phyloP scores from a whole-genome alignment of 345 rosid genomes.

The Combretum micranthum region DNA sequence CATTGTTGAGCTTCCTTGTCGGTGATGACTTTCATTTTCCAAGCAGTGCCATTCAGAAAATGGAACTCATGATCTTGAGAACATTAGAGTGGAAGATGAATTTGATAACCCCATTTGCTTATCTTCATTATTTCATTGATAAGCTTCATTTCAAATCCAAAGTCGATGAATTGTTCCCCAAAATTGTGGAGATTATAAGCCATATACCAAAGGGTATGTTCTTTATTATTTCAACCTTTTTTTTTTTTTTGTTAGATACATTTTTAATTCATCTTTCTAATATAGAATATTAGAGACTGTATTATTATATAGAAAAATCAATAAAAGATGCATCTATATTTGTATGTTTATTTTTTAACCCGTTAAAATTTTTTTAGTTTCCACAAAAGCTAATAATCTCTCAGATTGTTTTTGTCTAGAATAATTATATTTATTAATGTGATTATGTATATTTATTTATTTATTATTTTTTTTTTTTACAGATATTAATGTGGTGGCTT shows the following conservation, averaged over 20 bases:
- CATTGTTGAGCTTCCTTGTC: constrained; percentile 43
- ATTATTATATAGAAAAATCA: background rate
- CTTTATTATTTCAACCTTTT: background rate
- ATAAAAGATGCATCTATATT: background rate
- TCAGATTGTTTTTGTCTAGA: too few relatives aligned
- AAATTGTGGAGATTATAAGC: constrained; percentile 43
- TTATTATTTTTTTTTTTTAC: constrained; percentile 10
- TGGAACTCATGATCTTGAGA: constrained; percentile 58
- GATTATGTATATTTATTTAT: background rate
- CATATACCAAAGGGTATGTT: constrained; percentile 45
- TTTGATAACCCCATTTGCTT: constrained; percentile 64
- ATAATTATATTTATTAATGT: background rate
- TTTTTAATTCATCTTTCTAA: too few relatives aligned
- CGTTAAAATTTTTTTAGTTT: background rate
- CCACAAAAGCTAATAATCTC: background rate
- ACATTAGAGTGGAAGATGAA: constrained; percentile 79
- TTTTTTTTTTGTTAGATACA: too few relatives aligned
- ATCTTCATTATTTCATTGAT: constrained; percentile 45
- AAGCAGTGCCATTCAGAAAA: constrained; percentile 43
- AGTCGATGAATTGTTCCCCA: constrained; percentile 29
- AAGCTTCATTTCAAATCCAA: constrained; percentile 28
- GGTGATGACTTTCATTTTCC: constrained; percentile 40
- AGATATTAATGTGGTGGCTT: constrained; percentile 55
- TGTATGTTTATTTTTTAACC: too few relatives aligned
- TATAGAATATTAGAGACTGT: too few relatives aligned